Percentiles rank a stretch among this genome's conserved stretches.
Conservation (phyloP, 257 asterid species). For the Striga asiatica region DNA sequence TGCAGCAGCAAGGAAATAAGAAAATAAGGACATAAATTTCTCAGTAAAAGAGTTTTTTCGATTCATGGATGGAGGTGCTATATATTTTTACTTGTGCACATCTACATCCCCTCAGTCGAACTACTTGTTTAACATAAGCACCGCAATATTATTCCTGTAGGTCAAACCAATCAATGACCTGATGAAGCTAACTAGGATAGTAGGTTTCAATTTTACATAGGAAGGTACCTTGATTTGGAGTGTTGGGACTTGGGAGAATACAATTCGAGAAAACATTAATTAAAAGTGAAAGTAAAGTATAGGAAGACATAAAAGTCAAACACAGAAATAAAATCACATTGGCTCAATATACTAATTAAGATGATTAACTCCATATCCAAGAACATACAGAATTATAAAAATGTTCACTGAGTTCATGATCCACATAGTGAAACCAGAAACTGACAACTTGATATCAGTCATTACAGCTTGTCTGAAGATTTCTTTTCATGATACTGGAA, state of each 20-base stretch:
- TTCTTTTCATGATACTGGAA: neutral
- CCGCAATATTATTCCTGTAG: neutral
- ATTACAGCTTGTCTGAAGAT: neutral
- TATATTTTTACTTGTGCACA: no score
- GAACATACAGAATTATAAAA: neutral
- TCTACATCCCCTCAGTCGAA: no score
- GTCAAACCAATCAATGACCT: neutral
- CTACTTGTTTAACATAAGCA: no score
- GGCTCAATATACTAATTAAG: neutral
- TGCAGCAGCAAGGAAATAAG: slow-evolving; percentile 7
- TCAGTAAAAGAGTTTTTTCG: slow-evolving; percentile 5
- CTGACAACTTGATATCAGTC: neutral
- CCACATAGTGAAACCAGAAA: no score
- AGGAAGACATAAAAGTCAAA: neutral
- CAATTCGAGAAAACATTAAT: neutral
- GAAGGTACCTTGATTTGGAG: neutral
- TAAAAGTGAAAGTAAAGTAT: neutral
- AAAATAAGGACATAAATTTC: slow-evolving; percentile 9
- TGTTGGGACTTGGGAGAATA: neutral
- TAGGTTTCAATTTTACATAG: neutral
- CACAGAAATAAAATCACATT: neutral
- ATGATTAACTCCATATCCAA: neutral
- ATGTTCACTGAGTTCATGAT: no score
- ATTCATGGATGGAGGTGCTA: slow-evolving; percentile 1
- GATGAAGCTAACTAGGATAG: no score